phyloP scores from a whole-genome alignment of 2,329 filamentous ascomycete species.

The Colletotrichum sp. region DNA sequence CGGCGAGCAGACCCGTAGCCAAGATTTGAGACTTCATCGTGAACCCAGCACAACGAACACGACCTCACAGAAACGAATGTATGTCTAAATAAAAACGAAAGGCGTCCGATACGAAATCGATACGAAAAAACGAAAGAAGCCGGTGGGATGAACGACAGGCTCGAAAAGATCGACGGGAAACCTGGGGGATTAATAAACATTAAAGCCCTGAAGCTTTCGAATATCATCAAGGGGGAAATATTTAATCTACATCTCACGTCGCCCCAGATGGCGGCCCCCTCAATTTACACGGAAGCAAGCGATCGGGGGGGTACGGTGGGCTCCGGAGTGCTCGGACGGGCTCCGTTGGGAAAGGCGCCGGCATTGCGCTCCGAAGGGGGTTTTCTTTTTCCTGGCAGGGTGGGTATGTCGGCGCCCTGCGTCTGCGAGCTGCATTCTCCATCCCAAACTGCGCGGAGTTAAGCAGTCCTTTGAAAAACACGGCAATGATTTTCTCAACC shows the following conservation, averaged over 20 bases:
- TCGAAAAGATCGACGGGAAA: background rate
- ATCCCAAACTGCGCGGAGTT: background rate
- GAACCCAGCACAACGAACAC: background rate
- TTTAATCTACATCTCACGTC: constrained; percentile 6
- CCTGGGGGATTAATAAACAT: background rate
- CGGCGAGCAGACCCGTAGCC: background rate
- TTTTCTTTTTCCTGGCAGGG: background rate
- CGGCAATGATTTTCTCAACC: background rate
- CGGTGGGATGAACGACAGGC: background rate
- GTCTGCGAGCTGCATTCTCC: background rate
- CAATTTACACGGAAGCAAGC: constrained; percentile 2
- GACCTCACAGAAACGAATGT: background rate
- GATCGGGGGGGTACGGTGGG: background rate
- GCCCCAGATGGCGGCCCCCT: constrained; percentile 1
- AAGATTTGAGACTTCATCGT: constrained; percentile 6
- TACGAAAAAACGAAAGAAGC: background rate
- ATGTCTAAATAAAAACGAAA: background rate
- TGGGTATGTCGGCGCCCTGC: background rate
- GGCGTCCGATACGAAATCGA: background rate
- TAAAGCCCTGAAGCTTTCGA: background rate
- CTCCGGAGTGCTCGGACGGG: background rate
- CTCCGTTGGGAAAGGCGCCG: background rate
- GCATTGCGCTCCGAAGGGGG: background rate
- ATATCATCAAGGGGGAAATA: background rate
- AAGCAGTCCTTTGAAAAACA: background rate